phyloP scores from a whole-genome alignment of 2,329 filamentous ascomycete species.

The Fusarium multiceps region DNA sequence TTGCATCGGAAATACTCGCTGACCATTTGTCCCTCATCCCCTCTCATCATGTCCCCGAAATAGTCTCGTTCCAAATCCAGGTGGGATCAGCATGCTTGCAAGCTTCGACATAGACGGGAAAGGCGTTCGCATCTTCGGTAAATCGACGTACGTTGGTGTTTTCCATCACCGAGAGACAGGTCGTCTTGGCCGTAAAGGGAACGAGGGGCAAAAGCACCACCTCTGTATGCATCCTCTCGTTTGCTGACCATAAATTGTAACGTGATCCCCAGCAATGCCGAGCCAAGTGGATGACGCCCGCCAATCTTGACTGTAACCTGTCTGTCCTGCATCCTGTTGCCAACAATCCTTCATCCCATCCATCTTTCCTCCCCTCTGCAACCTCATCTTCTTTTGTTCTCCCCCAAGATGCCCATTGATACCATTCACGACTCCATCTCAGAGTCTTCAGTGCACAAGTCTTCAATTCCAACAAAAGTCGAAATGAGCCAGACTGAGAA shows the following conservation, averaged over 20 bases:
- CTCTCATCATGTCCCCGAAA: neutral
- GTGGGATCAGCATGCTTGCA: slow-evolving; percentile 18
- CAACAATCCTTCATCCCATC: slow-evolving; percentile 8
- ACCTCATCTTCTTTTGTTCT: slow-evolving; percentile 1
- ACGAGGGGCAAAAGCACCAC: slow-evolving; percentile 23
- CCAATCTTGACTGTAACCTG: slow-evolving; percentile 25
- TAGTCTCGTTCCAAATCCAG: slow-evolving; percentile 11
- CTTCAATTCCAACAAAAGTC: slow-evolving; percentile 45
- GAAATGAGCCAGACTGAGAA: slow-evolving; percentile 48
- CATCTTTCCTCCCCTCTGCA: neutral
- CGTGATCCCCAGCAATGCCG: slow-evolving; percentile 36
- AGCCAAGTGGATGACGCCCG: slow-evolving; percentile 16
- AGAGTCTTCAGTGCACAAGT: slow-evolving; percentile 50
- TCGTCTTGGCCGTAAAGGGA: slow-evolving; percentile 17
- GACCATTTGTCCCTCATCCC: slow-evolving; percentile 6
- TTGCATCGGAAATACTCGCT: slow-evolving; percentile 26
- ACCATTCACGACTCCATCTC: slow-evolving; percentile 49
- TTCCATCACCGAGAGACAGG: slow-evolving; percentile 24
- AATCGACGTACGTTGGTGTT: slow-evolving; percentile 9
- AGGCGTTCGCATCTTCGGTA: slow-evolving; percentile 14
- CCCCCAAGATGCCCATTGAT: slow-evolving; percentile 45
- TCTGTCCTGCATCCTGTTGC: slow-evolving; percentile 18
- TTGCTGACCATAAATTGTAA: slow-evolving; percentile 43
- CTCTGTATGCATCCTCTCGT: slow-evolving; percentile 4
- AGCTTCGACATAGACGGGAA: slow-evolving; percentile 6